phyloP scores from a whole-genome alignment of 305 asterid genomes.

The Rubia occidens region DNA sequence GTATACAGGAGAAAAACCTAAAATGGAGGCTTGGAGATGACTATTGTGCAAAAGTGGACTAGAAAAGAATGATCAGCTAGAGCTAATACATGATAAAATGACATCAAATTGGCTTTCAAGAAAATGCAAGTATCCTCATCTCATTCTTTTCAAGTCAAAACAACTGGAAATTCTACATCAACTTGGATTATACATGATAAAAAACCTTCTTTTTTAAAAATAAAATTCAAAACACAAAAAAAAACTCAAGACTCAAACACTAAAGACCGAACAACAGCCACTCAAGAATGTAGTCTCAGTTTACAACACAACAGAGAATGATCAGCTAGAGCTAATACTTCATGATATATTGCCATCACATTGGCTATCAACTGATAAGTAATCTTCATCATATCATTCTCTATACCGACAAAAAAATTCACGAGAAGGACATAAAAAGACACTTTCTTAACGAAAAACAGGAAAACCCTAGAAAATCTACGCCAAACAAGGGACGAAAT shows the following conservation, averaged over 20 bases:
- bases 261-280: too few species aligned
- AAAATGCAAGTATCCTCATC: not conserved
- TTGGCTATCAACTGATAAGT: slow-evolving; percentile 34
- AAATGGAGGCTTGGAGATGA: not conserved
- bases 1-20: not conserved
- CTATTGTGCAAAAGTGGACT: not conserved
- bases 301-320: slow-evolving; percentile 24
- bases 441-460: not conserved
- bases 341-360: slow-evolving; percentile 60
- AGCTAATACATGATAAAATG: slow-evolving; percentile 75
- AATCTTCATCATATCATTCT: slow-evolving; percentile 41
- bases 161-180: too few species aligned
- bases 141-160: not conserved
- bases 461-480: not conserved
- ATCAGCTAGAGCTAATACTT: slow-evolving; percentile 87
- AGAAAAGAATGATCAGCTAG: slow-evolving; percentile 64
- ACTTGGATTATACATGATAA: too few species aligned
- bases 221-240: too few species aligned
- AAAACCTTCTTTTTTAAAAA: not conserved
- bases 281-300: not conserved
- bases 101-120: slow-evolving; percentile 52
- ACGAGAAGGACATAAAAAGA: not conserved
- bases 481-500: not conserved
- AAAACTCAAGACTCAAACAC: too few species aligned
- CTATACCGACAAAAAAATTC: not conserved